Base-by-base conservation (phyloP, 139 green algal species). In the Pleodorina starrii region DNA sequence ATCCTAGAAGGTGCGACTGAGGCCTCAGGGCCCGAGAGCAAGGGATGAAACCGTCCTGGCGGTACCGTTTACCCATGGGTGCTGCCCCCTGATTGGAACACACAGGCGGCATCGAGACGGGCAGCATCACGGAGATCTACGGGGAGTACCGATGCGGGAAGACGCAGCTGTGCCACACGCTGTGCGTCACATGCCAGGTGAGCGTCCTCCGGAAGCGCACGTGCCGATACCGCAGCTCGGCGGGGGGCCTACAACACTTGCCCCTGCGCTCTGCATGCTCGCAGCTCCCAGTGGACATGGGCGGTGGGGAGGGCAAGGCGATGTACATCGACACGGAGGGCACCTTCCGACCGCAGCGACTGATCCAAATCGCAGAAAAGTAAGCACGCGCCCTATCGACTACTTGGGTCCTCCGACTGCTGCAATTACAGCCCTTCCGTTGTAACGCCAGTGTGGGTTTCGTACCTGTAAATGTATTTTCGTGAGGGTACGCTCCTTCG, bases 241-340 rank as follows among this genome's bases (percentile, higher is more conserved):
- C n/a, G n/a, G n/a, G n/a, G n/a, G n/a, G n/a, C n/a, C n/a, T n/a
- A n/a, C n/a, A 66, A 25, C 6, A 66, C 5, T 21, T 66, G 7
- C 9, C 17, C 29, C 29, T 25, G 9, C 29, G 54, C 9, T 21
- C 54, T 25, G 25, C 9, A 32, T 66, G 63, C 11, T 32, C 38
- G 90, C 93, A 98, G 97, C 92, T 99, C 35, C 96, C 97, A 5
- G 92, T 98, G 29, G 95, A 98, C 48, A 94, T 97, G 87, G 98
- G 98, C 23, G 98, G 98, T 44, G 98, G 94, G 19, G 98, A 99
- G 90, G 98, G 98, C 89, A 99, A 99, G 91, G 97, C 95, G 6
- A 93, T 99, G 84, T 99, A 99, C 94, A 99, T 99, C 71, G 97
- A 99, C 95, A 99, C 98, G 16, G 97, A 99, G 91, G 97, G 97